phyloP scores from a whole-genome alignment of 225 moss, liverwort and hornwort genomes.

The Sphagnum contortum region DNA sequence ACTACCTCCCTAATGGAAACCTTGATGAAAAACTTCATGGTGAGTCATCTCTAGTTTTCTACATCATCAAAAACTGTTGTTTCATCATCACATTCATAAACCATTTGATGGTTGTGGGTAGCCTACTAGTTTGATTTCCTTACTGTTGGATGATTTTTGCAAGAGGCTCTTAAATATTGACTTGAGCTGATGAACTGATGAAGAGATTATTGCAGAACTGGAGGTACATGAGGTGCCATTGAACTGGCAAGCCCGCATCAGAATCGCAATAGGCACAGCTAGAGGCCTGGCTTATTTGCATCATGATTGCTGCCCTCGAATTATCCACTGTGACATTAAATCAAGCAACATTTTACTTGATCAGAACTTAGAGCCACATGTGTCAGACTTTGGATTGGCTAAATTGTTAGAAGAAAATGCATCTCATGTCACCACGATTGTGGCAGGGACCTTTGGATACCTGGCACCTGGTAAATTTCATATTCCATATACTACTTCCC shows the following conservation, averaged over 20 bases:
- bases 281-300: constrained; percentile 82
- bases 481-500: no score
- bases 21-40: constrained; percentile 79
- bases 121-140: no score
- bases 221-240: constrained; percentile 54
- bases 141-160: no score
- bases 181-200: no score
- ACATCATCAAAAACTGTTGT: no score
- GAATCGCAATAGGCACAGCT: constrained; percentile 66
- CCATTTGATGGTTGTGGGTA: no score
- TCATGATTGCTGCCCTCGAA: constrained; percentile 71
- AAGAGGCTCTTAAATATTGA: no score
- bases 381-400: constrained; percentile 88
- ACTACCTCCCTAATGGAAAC: constrained; percentile 75
- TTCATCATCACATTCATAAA: no score
- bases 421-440: constrained; percentile 79
- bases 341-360: constrained; percentile 85
- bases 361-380: constrained; percentile 70
- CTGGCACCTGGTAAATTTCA: constrained; percentile 64
- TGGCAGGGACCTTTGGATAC: constrained; percentile 90
- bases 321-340: constrained; percentile 89
- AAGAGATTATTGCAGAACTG: constrained; percentile 36
- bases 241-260: constrained; percentile 58
- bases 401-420: constrained; percentile 74
- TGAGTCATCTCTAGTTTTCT: constrained; percentile 18